Evolutionary conservation across 169 alveolate species (phyloP), one percentile per base, ranked within the genome.

Genomic region (Plasmodium knowlesi): DNA sequence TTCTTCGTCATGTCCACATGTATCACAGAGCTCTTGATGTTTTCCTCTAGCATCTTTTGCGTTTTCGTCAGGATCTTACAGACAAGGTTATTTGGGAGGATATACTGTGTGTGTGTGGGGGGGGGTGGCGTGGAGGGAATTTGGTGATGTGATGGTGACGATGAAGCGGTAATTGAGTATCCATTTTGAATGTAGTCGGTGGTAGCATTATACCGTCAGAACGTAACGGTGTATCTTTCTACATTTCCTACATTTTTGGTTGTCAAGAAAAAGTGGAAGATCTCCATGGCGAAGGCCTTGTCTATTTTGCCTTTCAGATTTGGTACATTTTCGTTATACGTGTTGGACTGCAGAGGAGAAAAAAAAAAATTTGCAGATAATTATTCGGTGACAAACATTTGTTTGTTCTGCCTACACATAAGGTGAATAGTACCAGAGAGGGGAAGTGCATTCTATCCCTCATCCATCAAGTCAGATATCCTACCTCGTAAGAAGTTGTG

Each of bases 21-120:
- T 39, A 88, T 78, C 14, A 88, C 81, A 5, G 94, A 88, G 34
- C 82, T 88, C 72, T 88, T 88, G 8, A 88, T 67, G 37, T 88
- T 88, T 10, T 88, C 90, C n/a, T 78, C 86, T 2, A 88, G 89
- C 94, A 88, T 88, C 72, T 79, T 88, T 61, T 78, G 41, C 8
- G 94, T 88, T 50, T 78, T 80, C 9, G 8, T 78, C 14, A 88
- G 37, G 30, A 88, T 67, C 46, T 76, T 88, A 19, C 22, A 41
- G 4, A 88, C 94, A 71, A 88, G 37, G 46, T 67, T 54, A n/a
- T 37, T 43, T 8, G 94, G 94, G 3, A 88, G 57, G 25, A 78
- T 32, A 30, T 73, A 73, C 94, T 88, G 67, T 32, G 41, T 5
- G 25, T 25, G 14, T 19, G 41, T 1, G 14, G 41, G 41, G 16